Percentiles rank a stretch among this genome's conserved stretches.
Conservation (phyloP, 805 yeast genomes). For the Starmerella asiatica region DNA sequence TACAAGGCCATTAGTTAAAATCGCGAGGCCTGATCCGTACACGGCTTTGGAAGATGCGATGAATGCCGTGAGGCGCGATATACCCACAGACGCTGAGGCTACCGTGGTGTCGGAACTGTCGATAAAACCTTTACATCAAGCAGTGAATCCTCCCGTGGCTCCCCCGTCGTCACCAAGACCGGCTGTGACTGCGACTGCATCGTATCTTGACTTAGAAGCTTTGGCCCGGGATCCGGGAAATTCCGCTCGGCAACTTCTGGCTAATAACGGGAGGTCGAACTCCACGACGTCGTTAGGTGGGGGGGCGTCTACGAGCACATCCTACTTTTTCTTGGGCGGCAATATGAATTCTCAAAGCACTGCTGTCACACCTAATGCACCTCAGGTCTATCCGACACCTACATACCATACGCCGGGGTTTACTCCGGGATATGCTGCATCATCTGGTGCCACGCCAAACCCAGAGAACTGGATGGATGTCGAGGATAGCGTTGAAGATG, state of each 20-base stretch:
- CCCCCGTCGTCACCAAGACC: conserved; percentile 18
- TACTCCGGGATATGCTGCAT: conserved; percentile 1
- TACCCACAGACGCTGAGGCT: neutral
- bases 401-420: conserved; percentile 11
- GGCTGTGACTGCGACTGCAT: neutral
- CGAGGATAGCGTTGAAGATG: conserved; percentile 22
- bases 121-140: conserved; percentile 2
- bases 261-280: neutral
- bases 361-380: neutral
- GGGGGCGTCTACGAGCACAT: neutral
- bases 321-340: neutral
- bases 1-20: conserved; percentile 8
- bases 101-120: conserved; percentile 1
- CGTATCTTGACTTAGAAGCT: neutral
- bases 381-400: conserved; percentile 12
- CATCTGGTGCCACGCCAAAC: conserved; percentile 5
- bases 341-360: neutral
- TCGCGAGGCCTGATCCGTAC: conserved; percentile 12
- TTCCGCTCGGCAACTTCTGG: neutral
- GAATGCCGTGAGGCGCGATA: conserved; percentile 7
- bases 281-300: neutral
- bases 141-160: conserved; percentile 12
- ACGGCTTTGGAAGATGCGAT: conserved; percentile 12
- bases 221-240: neutral
- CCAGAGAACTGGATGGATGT: conserved; percentile 12